phyloP scores from a whole-genome alignment of 2,329 filamentous ascomycete genomes.

The Lasiodiplodia hormozganensis region DNA sequence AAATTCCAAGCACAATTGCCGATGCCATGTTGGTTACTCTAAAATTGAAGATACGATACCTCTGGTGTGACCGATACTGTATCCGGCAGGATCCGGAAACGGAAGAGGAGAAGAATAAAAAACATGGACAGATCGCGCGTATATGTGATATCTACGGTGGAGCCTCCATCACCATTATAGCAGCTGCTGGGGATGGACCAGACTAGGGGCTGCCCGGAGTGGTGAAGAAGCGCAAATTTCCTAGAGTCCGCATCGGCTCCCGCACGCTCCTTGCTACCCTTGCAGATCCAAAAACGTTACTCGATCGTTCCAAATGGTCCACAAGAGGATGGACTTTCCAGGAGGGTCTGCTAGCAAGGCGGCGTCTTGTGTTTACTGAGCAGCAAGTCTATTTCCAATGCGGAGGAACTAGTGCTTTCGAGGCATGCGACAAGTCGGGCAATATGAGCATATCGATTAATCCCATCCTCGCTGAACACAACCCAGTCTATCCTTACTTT shows the following conservation, averaged over 20 bases:
- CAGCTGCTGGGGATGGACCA: background rate
- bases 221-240: background rate
- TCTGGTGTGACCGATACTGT: background rate
- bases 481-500: too few species aligned
- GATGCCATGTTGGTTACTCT: background rate
- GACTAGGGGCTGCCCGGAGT: background rate
- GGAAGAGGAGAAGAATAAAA: too few species aligned
- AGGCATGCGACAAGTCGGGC: too few species aligned
- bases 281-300: too few species aligned
- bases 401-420: rapidly evolving
- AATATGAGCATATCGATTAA: too few species aligned
- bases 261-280: background rate
- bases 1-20: background rate
- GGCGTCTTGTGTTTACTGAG: background rate
- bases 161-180: background rate
- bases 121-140: background rate
- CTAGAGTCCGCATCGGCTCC: background rate
- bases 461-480: too few species aligned
- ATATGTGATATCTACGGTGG: background rate
- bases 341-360: background rate
- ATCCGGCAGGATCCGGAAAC: too few species aligned
- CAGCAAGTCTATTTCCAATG: background rate
- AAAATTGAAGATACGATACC: background rate
- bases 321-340: background rate
- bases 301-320: background rate